These are phyloP conservation scores for Hymenoscyphus infarciens DNA, from an alignment of 2,329 filamentous ascomycete species.

Conservation along the genomic window DNA sequence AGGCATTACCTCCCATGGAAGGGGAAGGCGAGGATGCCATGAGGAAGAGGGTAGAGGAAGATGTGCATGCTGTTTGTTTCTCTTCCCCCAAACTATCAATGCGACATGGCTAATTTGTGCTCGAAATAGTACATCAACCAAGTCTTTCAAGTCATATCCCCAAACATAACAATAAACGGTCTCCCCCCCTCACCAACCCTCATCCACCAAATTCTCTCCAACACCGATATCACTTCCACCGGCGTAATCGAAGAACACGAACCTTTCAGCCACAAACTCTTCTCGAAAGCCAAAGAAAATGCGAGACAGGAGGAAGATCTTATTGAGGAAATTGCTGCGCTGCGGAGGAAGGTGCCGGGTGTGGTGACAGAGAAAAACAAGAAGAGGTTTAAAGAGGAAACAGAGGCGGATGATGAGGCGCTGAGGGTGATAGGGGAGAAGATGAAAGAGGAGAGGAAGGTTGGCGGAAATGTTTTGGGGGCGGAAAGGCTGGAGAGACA, in stretches of 20 bases:
- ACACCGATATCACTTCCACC: slow-evolving; percentile 17
- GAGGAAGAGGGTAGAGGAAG: slow-evolving; percentile 54
- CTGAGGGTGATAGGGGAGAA: slow-evolving; percentile 17
- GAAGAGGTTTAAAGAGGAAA: slow-evolving; percentile 21
- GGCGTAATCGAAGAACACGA: slow-evolving; percentile 47
- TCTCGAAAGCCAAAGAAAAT: slow-evolving; percentile 57
- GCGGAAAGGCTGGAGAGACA: slow-evolving; percentile 43
- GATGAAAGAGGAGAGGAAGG: slow-evolving; percentile 17
- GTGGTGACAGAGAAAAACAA: slow-evolving; percentile 24
- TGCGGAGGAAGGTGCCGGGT: slow-evolving; percentile 27
- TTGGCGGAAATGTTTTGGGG: slow-evolving; percentile 28
- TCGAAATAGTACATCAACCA: slow-evolving; percentile 56
- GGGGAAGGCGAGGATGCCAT: slow-evolving; percentile 58
- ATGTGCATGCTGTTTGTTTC: slow-evolving; percentile 53
- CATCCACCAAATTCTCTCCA: slow-evolving; percentile 34
- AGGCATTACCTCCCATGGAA: slow-evolving; percentile 63
- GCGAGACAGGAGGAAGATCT: slow-evolving; percentile 60
- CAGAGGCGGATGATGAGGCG: slow-evolving; percentile 28
- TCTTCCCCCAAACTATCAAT: not conserved
- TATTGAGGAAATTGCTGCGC: slow-evolving; percentile 57
- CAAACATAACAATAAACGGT: slow-evolving; percentile 63
- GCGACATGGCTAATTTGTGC: not conserved
- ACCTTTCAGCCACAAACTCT: slow-evolving; percentile 57
- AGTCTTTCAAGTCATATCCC: slow-evolving; percentile 55
- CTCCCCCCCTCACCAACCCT: slow-evolving; percentile 40